Percentiles rank a stretch among this genome's conserved stretches.
phyloP scores from a whole-genome alignment of 2,329 filamentous ascomycete genomes.

The Leptographium procerum region DNA sequence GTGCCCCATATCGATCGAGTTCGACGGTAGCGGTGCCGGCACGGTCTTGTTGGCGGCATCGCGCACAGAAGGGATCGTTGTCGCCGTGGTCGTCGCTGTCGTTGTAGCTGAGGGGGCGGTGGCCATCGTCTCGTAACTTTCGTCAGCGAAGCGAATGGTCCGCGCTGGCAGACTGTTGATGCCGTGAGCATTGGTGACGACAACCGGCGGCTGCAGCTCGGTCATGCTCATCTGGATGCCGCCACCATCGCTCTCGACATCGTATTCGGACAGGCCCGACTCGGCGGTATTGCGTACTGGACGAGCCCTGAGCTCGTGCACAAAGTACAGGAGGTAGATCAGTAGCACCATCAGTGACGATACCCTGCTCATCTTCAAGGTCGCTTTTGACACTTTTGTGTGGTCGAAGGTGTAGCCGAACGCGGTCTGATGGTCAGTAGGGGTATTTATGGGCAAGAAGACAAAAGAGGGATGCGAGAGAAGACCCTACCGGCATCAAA shows the following conservation, averaged over 20 bases:
- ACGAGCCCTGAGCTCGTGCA: slow-evolving; percentile 86
- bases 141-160: slow-evolving; percentile 7
- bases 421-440: slow-evolving; percentile 4
- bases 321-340: slow-evolving; percentile 70
- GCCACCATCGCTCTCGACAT: not conserved
- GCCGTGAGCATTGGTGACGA: not conserved
- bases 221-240: not conserved
- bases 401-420: slow-evolving; percentile 5
- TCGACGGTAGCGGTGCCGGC: not conserved
- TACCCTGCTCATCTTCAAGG: slow-evolving; percentile 9
- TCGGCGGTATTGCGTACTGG: slow-evolving; percentile 49
- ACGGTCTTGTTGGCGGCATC: not conserved
- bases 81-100: not conserved
- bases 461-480: not conserved
- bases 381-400: slow-evolving; percentile 13
- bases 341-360: slow-evolving; percentile 53
- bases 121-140: not conserved
- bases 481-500: slow-evolving; percentile 6
- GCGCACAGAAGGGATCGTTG: not conserved
- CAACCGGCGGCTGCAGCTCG: not conserved
- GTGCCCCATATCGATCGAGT: not conserved
- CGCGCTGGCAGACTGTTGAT: not conserved
- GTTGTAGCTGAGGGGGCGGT: too few relatives aligned
- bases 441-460: not conserved
- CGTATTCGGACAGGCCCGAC: slow-evolving; percentile 18